Evolutionary conservation across 495 filamentous ascomycete species (phyloP), one percentile per base, ranked within the genome.

Genomic region (Penicillium daleae): DNA sequence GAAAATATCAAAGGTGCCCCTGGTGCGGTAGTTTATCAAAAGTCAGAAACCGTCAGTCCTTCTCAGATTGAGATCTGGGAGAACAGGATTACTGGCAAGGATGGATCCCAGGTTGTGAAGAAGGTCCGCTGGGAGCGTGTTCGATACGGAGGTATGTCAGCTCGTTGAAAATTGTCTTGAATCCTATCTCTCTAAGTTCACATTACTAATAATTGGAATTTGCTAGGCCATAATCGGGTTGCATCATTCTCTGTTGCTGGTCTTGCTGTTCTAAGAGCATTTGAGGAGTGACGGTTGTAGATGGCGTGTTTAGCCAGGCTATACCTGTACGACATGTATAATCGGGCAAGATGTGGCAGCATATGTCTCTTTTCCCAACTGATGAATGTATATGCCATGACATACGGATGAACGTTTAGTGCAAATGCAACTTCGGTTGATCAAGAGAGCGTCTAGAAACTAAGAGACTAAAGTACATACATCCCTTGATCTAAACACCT

Each of bases 211-310:
- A 13, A 0, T 37, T 21, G 19, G 27, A 13, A 42, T 12, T 33
- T 9, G 51, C 21, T 63, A 75, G 82, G 82, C 9, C 83, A 85
- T 61, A 83, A 85, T 58, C 69, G 75, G 26, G 78, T 85, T 24
- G 80, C 82, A 33, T 74, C 78, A 12, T 82, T 79, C 53, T 82
- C 82, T 13, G 75, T 76, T 12, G 84, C 91, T 12, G 71, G 82
- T 10, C 69, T 90, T 12, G 89, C 89, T 2, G 83, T 89, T 15
- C 76, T 90, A 69, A 80, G 88, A 57, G 82, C 87, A 1, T 92
- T 92, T 66, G 84, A 81, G 63, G 63, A 76, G 59, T 77, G 66
- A 69, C 15, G n/a, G 24, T 29, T 12, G 9, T 13, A 54, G 6
- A 9, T 19, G 15, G 51, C 12, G 13, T n/a, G 24, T 4, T 29